Evolutionary conservation across 2,329 filamentous ascomycete species (phyloP).

Genomic region (Epichloe uncinata): DNA sequence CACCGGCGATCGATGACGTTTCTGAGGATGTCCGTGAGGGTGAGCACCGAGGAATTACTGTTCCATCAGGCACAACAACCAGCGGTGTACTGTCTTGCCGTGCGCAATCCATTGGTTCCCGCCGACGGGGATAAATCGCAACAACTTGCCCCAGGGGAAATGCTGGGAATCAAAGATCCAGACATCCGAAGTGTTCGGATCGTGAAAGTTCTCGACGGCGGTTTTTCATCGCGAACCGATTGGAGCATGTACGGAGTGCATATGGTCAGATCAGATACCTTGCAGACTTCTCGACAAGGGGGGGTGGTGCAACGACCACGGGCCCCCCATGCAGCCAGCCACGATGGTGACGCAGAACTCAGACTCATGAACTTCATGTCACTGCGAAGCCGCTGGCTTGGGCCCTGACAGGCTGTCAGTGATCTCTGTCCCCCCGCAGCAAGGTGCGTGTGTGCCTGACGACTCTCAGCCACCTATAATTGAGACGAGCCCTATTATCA

Average conservation of each 20-base stretch:
- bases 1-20: too few species aligned
- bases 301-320: background rate
- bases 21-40: too few species aligned
- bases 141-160: background rate
- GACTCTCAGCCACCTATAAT: slow-evolving; percentile 2
- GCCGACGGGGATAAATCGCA: too few species aligned
- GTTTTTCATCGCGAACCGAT: background rate
- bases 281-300: slow-evolving; percentile 5
- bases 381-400: too few species aligned
- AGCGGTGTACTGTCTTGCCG: too few species aligned
- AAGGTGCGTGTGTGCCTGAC: background rate
- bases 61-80: too few species aligned
- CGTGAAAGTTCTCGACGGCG: background rate
- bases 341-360: background rate
- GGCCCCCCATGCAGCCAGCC: slow-evolving; percentile 4
- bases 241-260: background rate
- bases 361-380: background rate
- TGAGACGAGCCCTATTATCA: background rate
- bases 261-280: background rate
- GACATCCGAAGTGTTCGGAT: background rate
- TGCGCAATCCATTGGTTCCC: too few species aligned
- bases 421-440: background rate
- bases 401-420: background rate
- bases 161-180: background rate
- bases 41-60: too few species aligned